A percentile compares a stretch with the other conserved stretches of the same genome.
Conservation (phyloP, 2,329 filamentous ascomycete species). For the Apiospora marii region DNA sequence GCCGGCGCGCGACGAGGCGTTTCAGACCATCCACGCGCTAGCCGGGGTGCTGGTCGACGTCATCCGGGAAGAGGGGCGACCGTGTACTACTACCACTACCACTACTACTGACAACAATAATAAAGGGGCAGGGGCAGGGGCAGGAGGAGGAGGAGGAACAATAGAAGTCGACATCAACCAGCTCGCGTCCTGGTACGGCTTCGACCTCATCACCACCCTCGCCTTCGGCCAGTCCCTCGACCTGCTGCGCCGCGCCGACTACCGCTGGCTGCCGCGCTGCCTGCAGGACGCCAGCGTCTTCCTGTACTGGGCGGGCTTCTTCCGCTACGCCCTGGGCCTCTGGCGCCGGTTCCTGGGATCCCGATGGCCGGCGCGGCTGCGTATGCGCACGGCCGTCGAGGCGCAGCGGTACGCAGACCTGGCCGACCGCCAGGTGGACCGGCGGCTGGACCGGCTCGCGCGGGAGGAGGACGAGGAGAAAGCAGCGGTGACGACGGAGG, state of each 20-base stretch:
- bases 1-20: slow-evolving; percentile 22
- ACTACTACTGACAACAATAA: not conserved
- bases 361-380: slow-evolving; percentile 19
- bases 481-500: not conserved
- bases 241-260: slow-evolving; percentile 15
- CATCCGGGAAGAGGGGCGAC: not conserved
- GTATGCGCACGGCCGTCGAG: slow-evolving; percentile 2
- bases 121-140: not conserved
- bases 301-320: slow-evolving; percentile 24
- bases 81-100: not conserved
- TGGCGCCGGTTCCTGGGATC: slow-evolving; percentile 17
- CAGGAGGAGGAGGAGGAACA: not conserved
- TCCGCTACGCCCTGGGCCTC: not conserved
- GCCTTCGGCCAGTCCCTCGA: slow-evolving; percentile 15
- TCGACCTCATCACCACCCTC: slow-evolving; percentile 24
- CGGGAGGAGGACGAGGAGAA: not conserved
- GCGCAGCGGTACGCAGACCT: slow-evolving; percentile 24
- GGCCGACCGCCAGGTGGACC: slow-evolving; percentile 20
- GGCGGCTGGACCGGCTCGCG: not conserved
- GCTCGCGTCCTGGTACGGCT: slow-evolving; percentile 22
- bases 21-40: slow-evolving; percentile 16
- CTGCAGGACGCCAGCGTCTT: slow-evolving; percentile 24
- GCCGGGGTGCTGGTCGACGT: not conserved
- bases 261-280: slow-evolving; percentile 23
- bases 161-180: slow-evolving; percentile 19